These are phyloP conservation scores for baker's yeast (Saccharomyces cerevisiae) DNA, from an alignment of 805 yeast genomes.

Conservation along the genomic window DNA sequence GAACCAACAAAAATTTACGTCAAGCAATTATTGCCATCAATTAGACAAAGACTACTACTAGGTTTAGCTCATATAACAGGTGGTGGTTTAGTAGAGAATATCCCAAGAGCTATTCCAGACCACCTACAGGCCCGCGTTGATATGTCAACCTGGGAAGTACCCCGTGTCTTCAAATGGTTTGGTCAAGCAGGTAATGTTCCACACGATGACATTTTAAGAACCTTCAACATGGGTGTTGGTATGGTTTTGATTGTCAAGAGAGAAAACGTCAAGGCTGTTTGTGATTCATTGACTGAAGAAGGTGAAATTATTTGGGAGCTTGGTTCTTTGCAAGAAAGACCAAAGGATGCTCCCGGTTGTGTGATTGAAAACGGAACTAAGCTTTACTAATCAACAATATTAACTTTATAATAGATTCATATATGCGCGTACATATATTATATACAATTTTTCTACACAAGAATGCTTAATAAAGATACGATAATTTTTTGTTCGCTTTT, in stretches of 20 bases:
- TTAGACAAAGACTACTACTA: conserved; percentile 57
- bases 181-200: conserved; percentile 91
- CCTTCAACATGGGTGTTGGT: conserved; percentile 93
- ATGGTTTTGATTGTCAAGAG: conserved; percentile 81
- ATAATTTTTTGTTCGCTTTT: background rate
- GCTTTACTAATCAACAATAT: conserved; percentile 17
- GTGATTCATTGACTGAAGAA: conserved; percentile 44
- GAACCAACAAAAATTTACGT: conserved; percentile 93
- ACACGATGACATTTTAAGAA: conserved; percentile 70
- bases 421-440: background rate
- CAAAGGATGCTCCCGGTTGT: conserved; percentile 50
- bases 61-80: conserved; percentile 98
- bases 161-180: conserved; percentile 88
- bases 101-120: conserved; percentile 88
- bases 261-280: conserved; percentile 53
- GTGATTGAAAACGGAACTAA: conserved; percentile 39
- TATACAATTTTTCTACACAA: background rate
- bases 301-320: conserved; percentile 71
- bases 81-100: conserved; percentile 93
- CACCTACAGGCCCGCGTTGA: conserved; percentile 75
- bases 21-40: conserved; percentile 72
- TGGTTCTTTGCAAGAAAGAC: conserved; percentile 48
- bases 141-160: conserved; percentile 72
- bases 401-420: background rate
- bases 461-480: background rate